Conservation (phyloP, 2,329 filamentous ascomycete genomes). For the Fusarium circinatum region DNA sequence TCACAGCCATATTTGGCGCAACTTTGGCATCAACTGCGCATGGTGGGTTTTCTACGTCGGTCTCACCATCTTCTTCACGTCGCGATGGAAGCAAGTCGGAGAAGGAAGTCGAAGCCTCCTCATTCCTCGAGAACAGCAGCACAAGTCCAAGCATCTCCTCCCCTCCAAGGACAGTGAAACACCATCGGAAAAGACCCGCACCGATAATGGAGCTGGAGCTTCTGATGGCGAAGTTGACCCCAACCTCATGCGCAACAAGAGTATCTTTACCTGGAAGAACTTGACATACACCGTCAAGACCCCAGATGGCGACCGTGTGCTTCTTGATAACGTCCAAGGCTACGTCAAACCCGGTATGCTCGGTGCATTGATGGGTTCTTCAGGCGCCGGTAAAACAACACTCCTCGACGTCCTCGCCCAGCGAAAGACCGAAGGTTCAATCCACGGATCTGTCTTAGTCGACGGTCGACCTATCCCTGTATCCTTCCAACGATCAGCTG, state of each 20-base stretch:
- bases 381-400: conserved; percentile 87
- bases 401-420: conserved; percentile 84
- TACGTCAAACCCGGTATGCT: conserved; percentile 85
- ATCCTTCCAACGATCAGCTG: conserved; percentile 81
- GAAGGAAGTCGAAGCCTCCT: conserved; percentile 66
- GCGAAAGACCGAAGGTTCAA: conserved; percentile 80
- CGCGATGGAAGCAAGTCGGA: conserved; percentile 63
- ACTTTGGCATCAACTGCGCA: conserved; percentile 69
- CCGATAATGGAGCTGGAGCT: not conserved
- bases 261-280: conserved; percentile 79
- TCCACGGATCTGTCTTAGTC: conserved; percentile 78
- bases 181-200: conserved; percentile 8
- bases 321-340: conserved; percentile 82
- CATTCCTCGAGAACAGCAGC: conserved; percentile 69
- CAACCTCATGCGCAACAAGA: conserved; percentile 69
- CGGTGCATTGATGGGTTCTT: conserved; percentile 81
- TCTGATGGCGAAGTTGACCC: conserved; percentile 37
- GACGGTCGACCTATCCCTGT: conserved; percentile 76
- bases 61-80: conserved; percentile 67
- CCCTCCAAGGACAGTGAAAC: conserved; percentile 61
- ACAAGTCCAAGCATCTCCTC: conserved; percentile 46
- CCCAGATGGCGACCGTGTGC: conserved; percentile 68
- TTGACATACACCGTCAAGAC: conserved; percentile 76
- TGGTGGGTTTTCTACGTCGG: conserved; percentile 69
- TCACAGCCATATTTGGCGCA: conserved; percentile 65